phyloP scores from a whole-genome alignment of 23 red algal genomes.

The Gracilaria domingensis region DNA sequence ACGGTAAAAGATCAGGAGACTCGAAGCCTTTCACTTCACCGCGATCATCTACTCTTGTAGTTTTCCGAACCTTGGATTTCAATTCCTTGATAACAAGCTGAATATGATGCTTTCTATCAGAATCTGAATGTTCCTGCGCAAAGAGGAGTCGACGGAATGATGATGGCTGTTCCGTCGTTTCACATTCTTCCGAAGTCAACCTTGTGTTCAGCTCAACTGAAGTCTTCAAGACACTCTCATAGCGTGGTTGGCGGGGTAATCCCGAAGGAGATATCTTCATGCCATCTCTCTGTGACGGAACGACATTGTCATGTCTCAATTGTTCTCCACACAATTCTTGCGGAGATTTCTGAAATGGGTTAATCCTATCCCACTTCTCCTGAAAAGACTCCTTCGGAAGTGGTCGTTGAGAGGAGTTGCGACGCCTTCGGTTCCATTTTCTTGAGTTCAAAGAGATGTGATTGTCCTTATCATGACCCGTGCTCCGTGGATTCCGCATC shows the following conservation, averaged over 20 bases:
- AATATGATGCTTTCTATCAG: slow-evolving; percentile 3
- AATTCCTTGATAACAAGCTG: slow-evolving; percentile 21
- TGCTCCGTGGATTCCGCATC: background rate
- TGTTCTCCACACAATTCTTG: background rate
- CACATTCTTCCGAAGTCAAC: background rate
- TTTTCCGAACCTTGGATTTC: background rate
- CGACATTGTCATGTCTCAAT: background rate
- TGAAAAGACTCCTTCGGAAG: background rate
- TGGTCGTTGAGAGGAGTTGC: background rate
- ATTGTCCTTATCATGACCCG: background rate
- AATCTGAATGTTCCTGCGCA: background rate
- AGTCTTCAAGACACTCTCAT: background rate
- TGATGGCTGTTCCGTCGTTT: background rate
- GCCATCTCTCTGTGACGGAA: background rate
- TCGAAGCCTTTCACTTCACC: background rate
- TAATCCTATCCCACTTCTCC: slow-evolving; percentile 2
- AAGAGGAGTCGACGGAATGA: background rate
- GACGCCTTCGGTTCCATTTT: background rate
- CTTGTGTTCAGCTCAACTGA: background rate
- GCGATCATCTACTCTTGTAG: background rate
- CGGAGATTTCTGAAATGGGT: slow-evolving; percentile 16
- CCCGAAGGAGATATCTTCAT: background rate
- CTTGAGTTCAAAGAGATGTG: background rate
- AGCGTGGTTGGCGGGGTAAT: background rate
- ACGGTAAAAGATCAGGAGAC: background rate